Conservation (phyloP, 495 filamentous ascomycete species). For the Penicillium lividum region DNA sequence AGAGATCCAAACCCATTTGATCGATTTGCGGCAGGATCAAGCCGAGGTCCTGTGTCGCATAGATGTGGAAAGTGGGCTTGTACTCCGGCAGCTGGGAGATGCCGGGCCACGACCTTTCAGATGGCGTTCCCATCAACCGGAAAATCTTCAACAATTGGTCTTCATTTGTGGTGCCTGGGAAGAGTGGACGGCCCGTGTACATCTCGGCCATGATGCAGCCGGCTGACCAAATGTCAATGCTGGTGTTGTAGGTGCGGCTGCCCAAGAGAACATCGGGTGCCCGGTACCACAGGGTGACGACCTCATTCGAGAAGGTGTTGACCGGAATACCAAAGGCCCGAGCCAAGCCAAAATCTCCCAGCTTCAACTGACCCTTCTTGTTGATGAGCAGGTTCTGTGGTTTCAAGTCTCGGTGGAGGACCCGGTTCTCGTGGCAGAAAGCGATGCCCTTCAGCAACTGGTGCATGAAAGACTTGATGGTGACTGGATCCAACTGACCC, state of each 20-base stretch:
- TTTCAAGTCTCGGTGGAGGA: conserved; percentile 96
- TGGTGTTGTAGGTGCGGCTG: conserved; percentile 90
- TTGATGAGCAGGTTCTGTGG: conserved; percentile 97
- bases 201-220: conserved; percentile 99
- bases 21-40: conserved; percentile 90
- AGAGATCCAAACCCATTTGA: conserved; percentile 75
- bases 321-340: conserved; percentile 94
- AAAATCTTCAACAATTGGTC: conserved; percentile 95
- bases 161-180: conserved; percentile 94
- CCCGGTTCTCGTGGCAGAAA: conserved; percentile 95
- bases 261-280: conserved; percentile 92
- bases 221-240: conserved; percentile 97
- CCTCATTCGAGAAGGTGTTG: conserved; percentile 97
- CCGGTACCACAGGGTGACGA: conserved; percentile 95
- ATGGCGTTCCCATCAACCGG: conserved; percentile 94
- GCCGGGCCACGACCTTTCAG: conserved; percentile 88
- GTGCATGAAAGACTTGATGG: conserved; percentile 97
- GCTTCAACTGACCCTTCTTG: conserved; percentile 91
- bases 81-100: conserved; percentile 91
- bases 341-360: conserved; percentile 93
- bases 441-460: conserved; percentile 92
- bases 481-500: conserved; percentile 76
- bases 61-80: conserved; percentile 90
- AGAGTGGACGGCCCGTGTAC: conserved; percentile 90
- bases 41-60: conserved; percentile 87